Percentiles rank a stretch among this genome's conserved stretches.
phyloP scores from a whole-genome alignment of 768 basidiomycete genomes.

The Leccinum boreale region DNA sequence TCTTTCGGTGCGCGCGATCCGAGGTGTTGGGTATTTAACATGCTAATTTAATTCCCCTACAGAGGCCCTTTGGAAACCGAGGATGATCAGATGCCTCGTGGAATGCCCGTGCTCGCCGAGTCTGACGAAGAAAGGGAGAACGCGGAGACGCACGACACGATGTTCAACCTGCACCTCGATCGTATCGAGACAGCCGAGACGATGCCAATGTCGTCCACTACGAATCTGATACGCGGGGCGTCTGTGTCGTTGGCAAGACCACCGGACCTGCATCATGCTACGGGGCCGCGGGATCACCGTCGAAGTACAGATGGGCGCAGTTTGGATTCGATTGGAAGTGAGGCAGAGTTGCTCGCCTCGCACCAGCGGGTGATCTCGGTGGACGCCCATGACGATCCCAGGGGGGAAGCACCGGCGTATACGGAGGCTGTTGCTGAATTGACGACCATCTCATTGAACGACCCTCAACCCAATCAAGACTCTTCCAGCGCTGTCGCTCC shows the following conservation, averaged over 20 bases:
- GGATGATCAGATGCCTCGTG: conserved; percentile 15
- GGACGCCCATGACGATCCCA: conserved; percentile 31
- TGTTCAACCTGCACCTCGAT: conserved; percentile 20
- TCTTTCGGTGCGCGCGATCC: conserved; percentile 42
- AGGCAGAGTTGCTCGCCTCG: conserved; percentile 15
- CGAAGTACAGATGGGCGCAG: conserved; percentile 20
- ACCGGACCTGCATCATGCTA: conserved; percentile 5
- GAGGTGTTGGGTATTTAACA: not conserved
- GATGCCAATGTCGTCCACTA: conserved; percentile 18
- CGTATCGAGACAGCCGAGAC: conserved; percentile 26
- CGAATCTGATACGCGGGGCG: conserved; percentile 17
- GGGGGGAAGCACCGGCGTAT: conserved; percentile 69
- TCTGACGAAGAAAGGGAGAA: conserved; percentile 23
- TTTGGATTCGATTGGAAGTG: conserved; percentile 21
- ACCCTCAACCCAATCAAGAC: conserved; percentile 17
- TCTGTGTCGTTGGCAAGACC: conserved; percentile 12
- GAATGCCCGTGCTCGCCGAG: conserved; percentile 19
- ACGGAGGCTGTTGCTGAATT: conserved; percentile 39
- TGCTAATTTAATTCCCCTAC: not conserved
- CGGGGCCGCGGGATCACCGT: conserved; percentile 1
- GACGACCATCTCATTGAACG: conserved; percentile 14
- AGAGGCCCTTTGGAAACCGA: conserved; percentile 29
- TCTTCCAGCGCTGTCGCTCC: not conserved
- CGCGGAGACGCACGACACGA: not conserved
- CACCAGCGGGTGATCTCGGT: conserved; percentile 15